phyloP scores from a whole-genome alignment of 805 yeast species.

The Kockiozyma suomiensis region DNA sequence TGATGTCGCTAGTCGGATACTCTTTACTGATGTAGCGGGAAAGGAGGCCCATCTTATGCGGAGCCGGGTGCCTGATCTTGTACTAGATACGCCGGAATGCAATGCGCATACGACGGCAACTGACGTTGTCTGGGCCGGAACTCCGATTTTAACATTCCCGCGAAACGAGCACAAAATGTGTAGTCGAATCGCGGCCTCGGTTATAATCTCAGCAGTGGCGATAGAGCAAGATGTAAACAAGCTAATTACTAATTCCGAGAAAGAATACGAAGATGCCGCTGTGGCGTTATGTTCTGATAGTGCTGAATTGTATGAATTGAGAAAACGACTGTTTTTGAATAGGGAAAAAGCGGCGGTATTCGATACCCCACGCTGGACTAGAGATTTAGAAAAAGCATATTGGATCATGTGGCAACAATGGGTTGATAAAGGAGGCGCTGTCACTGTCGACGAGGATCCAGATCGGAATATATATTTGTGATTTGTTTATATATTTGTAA shows the following conservation, averaged over 20 bases:
- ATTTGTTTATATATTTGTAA: background rate
- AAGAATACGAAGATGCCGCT: constrained; percentile 38
- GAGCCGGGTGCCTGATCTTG: constrained; percentile 41
- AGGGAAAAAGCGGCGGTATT: constrained; percentile 35
- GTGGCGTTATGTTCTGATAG: constrained; percentile 32
- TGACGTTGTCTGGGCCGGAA: constrained; percentile 42
- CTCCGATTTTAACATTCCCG: constrained; percentile 42
- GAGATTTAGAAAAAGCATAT: constrained; percentile 37
- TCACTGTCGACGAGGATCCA: constrained; percentile 17
- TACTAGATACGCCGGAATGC: constrained; percentile 44
- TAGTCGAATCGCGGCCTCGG: constrained; percentile 41
- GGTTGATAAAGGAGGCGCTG: constrained; percentile 34
- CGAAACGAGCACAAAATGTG: constrained; percentile 41
- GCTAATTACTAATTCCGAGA: constrained; percentile 36
- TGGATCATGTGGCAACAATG: constrained; percentile 40
- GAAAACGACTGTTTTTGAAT: constrained; percentile 34
- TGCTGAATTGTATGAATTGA: constrained; percentile 31
- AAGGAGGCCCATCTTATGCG: constrained; percentile 41
- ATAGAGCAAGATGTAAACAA: background rate
- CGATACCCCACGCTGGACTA: constrained; percentile 39
- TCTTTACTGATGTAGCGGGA: constrained; percentile 43
- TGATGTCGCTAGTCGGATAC: constrained; percentile 35
- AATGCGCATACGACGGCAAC: constrained; percentile 45
- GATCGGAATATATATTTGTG: constrained; percentile 28
- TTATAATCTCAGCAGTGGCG: constrained; percentile 34